Conservation (phyloP, 73 alveolate species). For the Paramecium octaurelia region DNA sequence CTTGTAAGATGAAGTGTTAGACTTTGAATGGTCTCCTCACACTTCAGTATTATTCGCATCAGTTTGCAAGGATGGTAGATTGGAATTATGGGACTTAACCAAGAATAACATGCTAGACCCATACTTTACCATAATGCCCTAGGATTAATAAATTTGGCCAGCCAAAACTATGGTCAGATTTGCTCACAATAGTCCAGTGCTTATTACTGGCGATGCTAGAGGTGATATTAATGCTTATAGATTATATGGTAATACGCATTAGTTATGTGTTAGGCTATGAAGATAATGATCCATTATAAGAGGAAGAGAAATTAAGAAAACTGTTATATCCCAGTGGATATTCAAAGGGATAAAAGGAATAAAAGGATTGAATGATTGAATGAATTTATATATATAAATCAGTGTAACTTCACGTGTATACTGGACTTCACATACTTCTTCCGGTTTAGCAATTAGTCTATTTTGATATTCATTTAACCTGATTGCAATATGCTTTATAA, state of each 20-base stretch:
- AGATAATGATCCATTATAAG: slow-evolving; percentile 54
- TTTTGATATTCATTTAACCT: not conserved
- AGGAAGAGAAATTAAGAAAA: slow-evolving; percentile 46
- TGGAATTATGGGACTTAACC: slow-evolving; percentile 96
- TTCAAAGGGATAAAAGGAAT: slow-evolving; percentile 50
- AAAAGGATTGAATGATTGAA: not conserved
- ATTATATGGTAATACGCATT: slow-evolving; percentile 61
- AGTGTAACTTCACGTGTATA: not conserved
- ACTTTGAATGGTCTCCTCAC: slow-evolving; percentile 93
- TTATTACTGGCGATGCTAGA: slow-evolving; percentile 89
- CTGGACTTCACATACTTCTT: not conserved
- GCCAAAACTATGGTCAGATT: slow-evolving; percentile 94
- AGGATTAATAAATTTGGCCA: slow-evolving; percentile 55
- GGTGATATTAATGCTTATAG: slow-evolving; percentile 93
- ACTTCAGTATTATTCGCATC: slow-evolving; percentile 93
- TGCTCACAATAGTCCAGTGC: slow-evolving; percentile 85
- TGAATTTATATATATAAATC: not conserved
- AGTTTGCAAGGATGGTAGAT: slow-evolving; percentile 97
- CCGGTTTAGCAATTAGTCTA: not conserved
- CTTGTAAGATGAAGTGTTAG: slow-evolving; percentile 93
- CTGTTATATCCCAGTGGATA: slow-evolving; percentile 57
- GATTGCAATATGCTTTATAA: not conserved
- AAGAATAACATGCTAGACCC: slow-evolving; percentile 85
- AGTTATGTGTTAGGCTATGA: slow-evolving; percentile 16
- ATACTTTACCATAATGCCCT: slow-evolving; percentile 57